Base-by-base conservation (phyloP, 2,329 filamentous ascomycete species). In the Aotearoamyces nothofagi region DNA sequence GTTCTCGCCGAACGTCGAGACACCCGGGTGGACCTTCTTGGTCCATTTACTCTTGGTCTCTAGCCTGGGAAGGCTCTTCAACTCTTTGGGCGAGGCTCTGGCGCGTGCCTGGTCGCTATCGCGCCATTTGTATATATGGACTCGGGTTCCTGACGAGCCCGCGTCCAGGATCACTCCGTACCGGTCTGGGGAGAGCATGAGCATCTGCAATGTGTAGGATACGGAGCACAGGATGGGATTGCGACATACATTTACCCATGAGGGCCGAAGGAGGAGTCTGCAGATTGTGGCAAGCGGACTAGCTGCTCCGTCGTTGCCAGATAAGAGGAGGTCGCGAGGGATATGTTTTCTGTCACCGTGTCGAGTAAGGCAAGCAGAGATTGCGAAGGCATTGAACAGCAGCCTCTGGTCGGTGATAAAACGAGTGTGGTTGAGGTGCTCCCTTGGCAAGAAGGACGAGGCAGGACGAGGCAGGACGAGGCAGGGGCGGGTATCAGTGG, bases 91-190 rank as follows among this genome's bases (percentile, higher is more conserved):
- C 24, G 64, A 59, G 19, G 69, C 75, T 31, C 74, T 58, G 36
- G 72, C 63, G 44, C 70, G 60, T 39, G 79, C 77, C 41, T 65
- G 65, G 22, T 69, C 61, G 39, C 75, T 74, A 47, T 92, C 78
- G 47, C 86, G 70, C 90, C 90, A 98, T 55, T 76, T 72, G 58
- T 98, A 98, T 33, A 98, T 72, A 54, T 98, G 83, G 38, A 93
- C 67, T 51, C 90, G 79, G 46, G 87, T 96, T 51, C 90, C 87
- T 54, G 90, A 96, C 54, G 90, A 96, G 43, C 90, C 90, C 52
- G 90, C 90, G 66, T 98, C 90, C 48, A 98, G 70, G 50, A 98
- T 86, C 45, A 96, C 81, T 51, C 86, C 90, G 65, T 92, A 94
- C 59, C 70, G 66, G 46, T 46, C 47, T 50, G 29, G 12, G 13